Evolutionary conservation across 179 eudicot species (phyloP), one percentile per base, ranked within the genome.

Genomic region (Carnegiea gigantea): DNA sequence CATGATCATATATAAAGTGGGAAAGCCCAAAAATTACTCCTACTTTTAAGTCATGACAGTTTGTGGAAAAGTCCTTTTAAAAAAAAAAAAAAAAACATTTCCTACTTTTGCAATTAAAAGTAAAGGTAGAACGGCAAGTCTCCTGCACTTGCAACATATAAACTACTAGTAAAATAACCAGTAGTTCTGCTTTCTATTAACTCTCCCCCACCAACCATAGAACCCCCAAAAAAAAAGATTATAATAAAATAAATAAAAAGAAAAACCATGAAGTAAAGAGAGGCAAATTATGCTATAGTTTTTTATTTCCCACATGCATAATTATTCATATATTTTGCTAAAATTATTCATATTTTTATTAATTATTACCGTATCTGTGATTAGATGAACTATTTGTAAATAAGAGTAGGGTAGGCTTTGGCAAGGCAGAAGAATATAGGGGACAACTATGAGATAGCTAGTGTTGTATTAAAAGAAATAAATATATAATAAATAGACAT

Each of bases 101-200:
- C 57, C 84, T 51, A 84, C 86, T 78, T 84, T 78, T 81, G 64
- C 82, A 73, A 72, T 77, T 78, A 53, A 73, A 81, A 84, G 79
- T 80, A 77, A 77, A 81, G 70, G 70, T 70, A 70, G 15, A 24
- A 65, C 36, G 71, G 33, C 73, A 70, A 33, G 9, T 11, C 73
- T 36, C n/a, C n/a, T 70, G 17, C 44, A 70, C 33, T 30, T 70
- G 21, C n/a, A 33, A 70, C 17, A 70, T 24, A 70, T 62, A n/a
- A 62, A 62, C 28, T 62, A 62, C 62, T 57, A 15, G n/a, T 57
- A 57, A 62, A 60, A 21, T 62, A n/a, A n/a, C 28, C 28, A 62
- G 23, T 62, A 11, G 23, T 62, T 23, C 9, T 62, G 68, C 13
- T 70, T 6, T 28, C 1, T 70, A 70, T 70, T 30, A 33, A 28